Evolutionary conservation across 2,329 filamentous ascomycete genomes (phyloP), one percentile per base, ranked within the genome.

Genomic region (Aspergillus transmontanensis): DNA sequence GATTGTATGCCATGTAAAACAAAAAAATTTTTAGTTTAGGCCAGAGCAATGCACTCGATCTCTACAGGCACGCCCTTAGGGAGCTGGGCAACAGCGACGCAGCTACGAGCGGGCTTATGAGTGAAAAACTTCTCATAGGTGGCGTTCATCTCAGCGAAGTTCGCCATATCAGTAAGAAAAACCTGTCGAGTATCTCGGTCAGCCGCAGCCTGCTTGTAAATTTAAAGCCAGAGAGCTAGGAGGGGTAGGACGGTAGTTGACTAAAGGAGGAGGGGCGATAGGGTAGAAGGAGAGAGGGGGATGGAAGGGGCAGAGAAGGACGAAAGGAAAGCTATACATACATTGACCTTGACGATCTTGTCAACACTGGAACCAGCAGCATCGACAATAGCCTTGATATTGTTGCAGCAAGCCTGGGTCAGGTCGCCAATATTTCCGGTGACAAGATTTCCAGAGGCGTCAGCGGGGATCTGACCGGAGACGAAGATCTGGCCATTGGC

Each of bases 141-240:
- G 70, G 85, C 84, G 78, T 93, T 93, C 88, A 93, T 92, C 75
- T 89, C 87, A 57, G 86, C 89, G 76, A 98, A 98, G 81, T 95
- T 85, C 67, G 85, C 87, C 94, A 98, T 98, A 80, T 96, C 91
- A 57, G 90, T 90, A 66, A 98, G 82, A 85, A 97, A 98, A 75
- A 97, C 90, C 79, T 81, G n/a, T 19, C 5, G 12, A 23, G 30
- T 16, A 14, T 23, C 11, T 26, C 5, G 7, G 21, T 55, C 34
- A 55, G 51, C 51, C 10, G 23, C n/a, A 39, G 7, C 19, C 6
- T 41, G 6, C 51, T 28, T n/a, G 46, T 19, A 9, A 26, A n/a
- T 32, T 30, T 30, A 5, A 51, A 12, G 21, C 16, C 28, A 6
- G 48, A 51, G 19, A 32, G 3, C 46, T 4, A 9, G 7, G 23